Base-by-base conservation (phyloP, 2,329 filamentous ascomycete species). In the Dactylellina drechsleri region DNA sequence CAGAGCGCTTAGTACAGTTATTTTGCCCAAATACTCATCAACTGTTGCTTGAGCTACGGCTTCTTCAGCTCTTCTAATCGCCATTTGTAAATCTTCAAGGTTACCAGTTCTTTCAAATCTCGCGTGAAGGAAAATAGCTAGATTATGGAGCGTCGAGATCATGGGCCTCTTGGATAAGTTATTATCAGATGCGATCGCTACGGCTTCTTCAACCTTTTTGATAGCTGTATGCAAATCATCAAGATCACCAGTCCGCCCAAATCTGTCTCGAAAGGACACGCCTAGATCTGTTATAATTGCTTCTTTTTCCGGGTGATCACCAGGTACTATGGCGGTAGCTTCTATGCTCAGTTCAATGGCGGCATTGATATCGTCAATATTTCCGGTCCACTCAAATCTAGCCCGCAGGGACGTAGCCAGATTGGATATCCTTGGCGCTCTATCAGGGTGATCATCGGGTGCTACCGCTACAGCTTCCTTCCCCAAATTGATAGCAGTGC, bases 81-180 rank as follows among this genome's bases (percentile, higher is more conserved):
- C 70, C 20, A 56, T 43, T 18, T 75, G 45, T 23, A 75, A 58
- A 43, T 77, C 75, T 18, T 49, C 47, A 7, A 57, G 26, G 18
- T 23, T 43, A 23, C 58, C 56, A n/a, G 36, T 66, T 20, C 40
- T 43, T n/a, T 40, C 4, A 40, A 52, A 76, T 59, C 66, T 76
- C 1, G 0, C 6, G 3, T 26, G 16, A 26, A 77, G 50, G 7
- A n/a, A 26, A 4, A 47, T 0, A n/a, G 31, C 36, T 28, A 66
- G 18, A 40, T 31, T 26, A 8, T 28, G n/a, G 20, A 57, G n/a
- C 4, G 10, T 18, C 1, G 49, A 1, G 8, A 31, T 10, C 41
- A 28, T 18, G 18, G 4, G 4, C 23, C 18, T 23, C 20, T 56
- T 12, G 6, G 5, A 36, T 1, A 36, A 7, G 31, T 36, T 7